Evolutionary conservation across 768 basidiomycete species (phyloP).

Genomic region (Boletus eberwhitei): DNA sequence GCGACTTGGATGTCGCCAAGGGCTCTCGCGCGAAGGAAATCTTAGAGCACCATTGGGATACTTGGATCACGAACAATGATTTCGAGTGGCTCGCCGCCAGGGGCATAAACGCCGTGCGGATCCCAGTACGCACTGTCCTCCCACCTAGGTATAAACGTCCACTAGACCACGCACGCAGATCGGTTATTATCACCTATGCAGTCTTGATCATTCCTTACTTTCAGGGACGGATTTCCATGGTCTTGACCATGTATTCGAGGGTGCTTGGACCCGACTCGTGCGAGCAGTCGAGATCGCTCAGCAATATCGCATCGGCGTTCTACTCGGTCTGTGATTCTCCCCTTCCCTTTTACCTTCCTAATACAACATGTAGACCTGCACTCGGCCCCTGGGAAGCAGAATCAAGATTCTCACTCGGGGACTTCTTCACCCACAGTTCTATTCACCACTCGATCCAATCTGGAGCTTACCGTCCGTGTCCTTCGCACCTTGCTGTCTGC

Average conservation of each 20-base stretch:
- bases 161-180: constrained; percentile 41
- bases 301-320: constrained; percentile 61
- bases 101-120: constrained; percentile 59
- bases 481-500: constrained; percentile 42
- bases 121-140: constrained; percentile 57
- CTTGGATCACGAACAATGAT: constrained; percentile 52
- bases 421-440: constrained; percentile 46
- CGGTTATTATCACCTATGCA: constrained; percentile 69
- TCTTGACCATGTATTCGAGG: constrained; percentile 46
- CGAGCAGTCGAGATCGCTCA: constrained; percentile 58
- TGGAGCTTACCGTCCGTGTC: constrained; percentile 45
- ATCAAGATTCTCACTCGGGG: constrained; percentile 63
- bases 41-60: constrained; percentile 47
- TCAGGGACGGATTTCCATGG: constrained; percentile 63
- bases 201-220: constrained; percentile 55
- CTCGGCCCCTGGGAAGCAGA: constrained; percentile 74
- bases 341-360: constrained; percentile 14
- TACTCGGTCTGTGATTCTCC: constrained; percentile 49
- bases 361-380: constrained; percentile 54
- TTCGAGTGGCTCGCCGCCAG: constrained; percentile 50
- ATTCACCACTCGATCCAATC: constrained; percentile 48
- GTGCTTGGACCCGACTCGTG: constrained; percentile 66
- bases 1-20: constrained; percentile 67
- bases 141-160: background rate
- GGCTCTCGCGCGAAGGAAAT: constrained; percentile 45